Evolutionary conservation across 371 early-diverging fungal genomes (phyloP), one percentile per base, ranked within the genome.

Genomic region (Saksenaea vasiformis): DNA sequence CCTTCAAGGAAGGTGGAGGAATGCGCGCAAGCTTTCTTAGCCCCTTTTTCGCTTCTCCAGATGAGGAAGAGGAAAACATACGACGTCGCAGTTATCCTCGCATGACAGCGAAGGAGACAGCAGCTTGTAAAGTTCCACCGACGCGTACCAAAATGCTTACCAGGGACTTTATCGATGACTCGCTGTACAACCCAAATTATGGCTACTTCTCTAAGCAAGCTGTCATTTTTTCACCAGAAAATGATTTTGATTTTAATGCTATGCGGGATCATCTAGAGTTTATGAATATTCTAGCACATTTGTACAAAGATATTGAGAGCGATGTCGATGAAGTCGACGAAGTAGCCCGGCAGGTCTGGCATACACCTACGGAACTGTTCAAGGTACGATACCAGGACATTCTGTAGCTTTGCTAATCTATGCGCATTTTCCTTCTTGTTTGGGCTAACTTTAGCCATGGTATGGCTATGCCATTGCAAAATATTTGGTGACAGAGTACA

Each of bases 151-250:
- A 84, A 59, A 93, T 92, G 92, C 79, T 93, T 13, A 81, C 86
- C 5, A 83, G 98, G 19, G 96, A 97, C 67, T 97, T 95, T 71
- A 96, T 98, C 61, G 90, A 97, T 74, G 90, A 97, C 71, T 88
- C 95, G n/a, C 87, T 98, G 5, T 98, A 98, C 79, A 93, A 98
- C 71, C 95, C 96, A 1, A 68, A 89, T 65, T 97, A 98, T 71
- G 99, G 99, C 1, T 98, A 97, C 80, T 98, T 97, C 76, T 93
- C 95, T 5, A 94, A 94, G 67, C 92, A 95, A 62, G 97, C 97
- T 17, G 84, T 88, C n/a, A 94, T 95, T 26, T 91, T 92, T 64
- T 90, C 92, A 4, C 87, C 90, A 1, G 89, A 88, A 47, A 83
- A 85, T 47, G 86, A 88, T 37, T 93, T 96, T 74, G 85, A 85